Conservation (phyloP, 106 monocot species). For the Acorus gramineus region DNA sequence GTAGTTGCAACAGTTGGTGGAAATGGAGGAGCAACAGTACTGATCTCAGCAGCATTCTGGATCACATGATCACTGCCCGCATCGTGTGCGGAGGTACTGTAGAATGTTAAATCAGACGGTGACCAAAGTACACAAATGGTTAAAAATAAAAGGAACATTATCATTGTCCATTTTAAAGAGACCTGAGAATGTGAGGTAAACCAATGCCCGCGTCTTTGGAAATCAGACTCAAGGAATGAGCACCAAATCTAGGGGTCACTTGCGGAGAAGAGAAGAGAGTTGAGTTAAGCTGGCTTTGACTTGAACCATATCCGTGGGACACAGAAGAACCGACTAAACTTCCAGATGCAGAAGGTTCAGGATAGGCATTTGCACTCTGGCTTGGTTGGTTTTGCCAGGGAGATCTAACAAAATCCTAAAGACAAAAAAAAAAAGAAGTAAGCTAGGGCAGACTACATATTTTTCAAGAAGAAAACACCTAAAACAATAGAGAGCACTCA, state of each 20-base stretch:
- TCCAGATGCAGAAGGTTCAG: slow-evolving; percentile 28
- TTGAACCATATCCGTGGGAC: slow-evolving; percentile 39
- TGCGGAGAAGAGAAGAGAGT: slow-evolving; percentile 34
- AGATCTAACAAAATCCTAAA: slow-evolving; percentile 79
- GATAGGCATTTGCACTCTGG: slow-evolving; percentile 44
- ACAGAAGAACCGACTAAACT: slow-evolving; percentile 27
- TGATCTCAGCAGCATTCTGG: slow-evolving; percentile 35
- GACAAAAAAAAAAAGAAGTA: slow-evolving; percentile 5
- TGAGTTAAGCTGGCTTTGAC: slow-evolving; percentile 29
- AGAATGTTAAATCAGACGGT: not conserved
- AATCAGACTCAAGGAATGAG: slow-evolving; percentile 42
- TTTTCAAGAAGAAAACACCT: not conserved
- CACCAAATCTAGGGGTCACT: slow-evolving; percentile 34
- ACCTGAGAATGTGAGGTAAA: slow-evolving; percentile 31
- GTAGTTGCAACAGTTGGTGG: slow-evolving; percentile 27
- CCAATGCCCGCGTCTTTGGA: slow-evolving; percentile 47
- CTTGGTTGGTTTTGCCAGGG: slow-evolving; percentile 69
- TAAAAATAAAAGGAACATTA: not conserved
- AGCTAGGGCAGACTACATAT: not conserved
- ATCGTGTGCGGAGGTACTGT: slow-evolving; percentile 21
- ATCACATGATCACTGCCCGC: slow-evolving; percentile 23
- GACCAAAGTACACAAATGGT: not conserved
- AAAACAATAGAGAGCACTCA: not conserved
- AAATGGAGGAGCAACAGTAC: slow-evolving; percentile 25
- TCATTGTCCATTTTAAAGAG: not conserved